These are phyloP conservation scores for Mycoemilia scoparia DNA, from an alignment of 192 early-diverging fungal genomes.

Conservation along the genomic window DNA sequence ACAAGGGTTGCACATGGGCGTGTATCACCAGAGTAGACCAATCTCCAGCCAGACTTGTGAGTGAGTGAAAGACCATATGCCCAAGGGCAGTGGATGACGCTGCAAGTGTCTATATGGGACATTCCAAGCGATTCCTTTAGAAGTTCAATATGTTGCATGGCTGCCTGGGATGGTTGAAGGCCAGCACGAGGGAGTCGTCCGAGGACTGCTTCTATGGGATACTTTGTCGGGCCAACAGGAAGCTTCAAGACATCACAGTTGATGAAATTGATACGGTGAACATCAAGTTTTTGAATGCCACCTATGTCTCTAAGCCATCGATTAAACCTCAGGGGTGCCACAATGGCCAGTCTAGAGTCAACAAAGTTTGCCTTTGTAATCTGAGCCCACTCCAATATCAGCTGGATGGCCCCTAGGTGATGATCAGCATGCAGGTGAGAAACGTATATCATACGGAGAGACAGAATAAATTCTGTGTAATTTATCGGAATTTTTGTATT, in stretches of 20 bases:
- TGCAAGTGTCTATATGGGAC: conserved; percentile 35
- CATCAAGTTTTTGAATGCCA: conserved; percentile 24
- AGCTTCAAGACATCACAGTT: conserved; percentile 15
- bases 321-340: conserved; percentile 28
- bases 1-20: conserved; percentile 64
- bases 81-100: conserved; percentile 68
- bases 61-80: conserved; percentile 61
- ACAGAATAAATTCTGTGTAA: conserved; percentile 30
- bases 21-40: conserved; percentile 88
- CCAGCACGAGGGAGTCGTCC: too few relatives aligned
- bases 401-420: conserved; percentile 63
- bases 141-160: too few relatives aligned
- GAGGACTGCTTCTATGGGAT: too few relatives aligned
- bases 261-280: conserved; percentile 22
- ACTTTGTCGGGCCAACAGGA: not conserved
- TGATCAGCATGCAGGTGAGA: conserved; percentile 98
- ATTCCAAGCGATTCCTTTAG: conserved; percentile 31
- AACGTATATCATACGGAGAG: conserved; percentile 60
- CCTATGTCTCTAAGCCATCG: conserved; percentile 25
- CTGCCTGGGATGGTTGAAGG: not conserved
- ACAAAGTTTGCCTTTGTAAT: conserved; percentile 14
- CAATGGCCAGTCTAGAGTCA: conserved; percentile 15
- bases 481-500: conserved; percentile 18
- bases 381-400: conserved; percentile 54
- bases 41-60: conserved; percentile 51